Percentiles rank a stretch among this genome's conserved stretches.
phyloP scores from a whole-genome alignment of 768 basidiomycete genomes.

The Multifurca ochricompacta region DNA sequence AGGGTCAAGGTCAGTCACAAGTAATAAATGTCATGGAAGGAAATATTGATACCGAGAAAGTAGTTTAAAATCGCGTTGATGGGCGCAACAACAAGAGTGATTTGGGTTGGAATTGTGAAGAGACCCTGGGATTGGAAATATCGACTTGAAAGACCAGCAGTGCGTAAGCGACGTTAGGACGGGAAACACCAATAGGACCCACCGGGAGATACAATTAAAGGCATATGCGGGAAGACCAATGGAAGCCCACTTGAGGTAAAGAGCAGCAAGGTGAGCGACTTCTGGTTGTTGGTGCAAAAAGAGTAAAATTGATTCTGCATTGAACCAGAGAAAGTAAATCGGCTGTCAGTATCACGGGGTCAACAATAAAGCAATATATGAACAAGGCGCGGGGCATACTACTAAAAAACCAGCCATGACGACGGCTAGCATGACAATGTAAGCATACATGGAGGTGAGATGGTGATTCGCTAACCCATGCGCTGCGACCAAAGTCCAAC shows the following conservation, averaged over 20 bases:
- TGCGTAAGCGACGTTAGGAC: neutral
- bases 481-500: constrained; percentile 90
- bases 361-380: neutral
- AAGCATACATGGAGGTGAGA: neutral
- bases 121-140: constrained; percentile 85
- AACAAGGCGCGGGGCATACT: constrained; percentile 35
- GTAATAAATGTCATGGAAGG: neutral
- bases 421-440: constrained; percentile 38
- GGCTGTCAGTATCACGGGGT: constrained; percentile 29
- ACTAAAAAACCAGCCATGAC: constrained; percentile 51
- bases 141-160: constrained; percentile 33
- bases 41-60: constrained; percentile 52
- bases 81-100: constrained; percentile 77
- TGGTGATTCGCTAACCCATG: constrained; percentile 51
- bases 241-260: constrained; percentile 70
- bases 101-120: constrained; percentile 78
- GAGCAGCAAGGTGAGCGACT: constrained; percentile 66
- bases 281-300: constrained; percentile 73
- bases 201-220: constrained; percentile 50
- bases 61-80: constrained; percentile 80
- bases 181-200: constrained; percentile 1
- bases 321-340: constrained; percentile 71
- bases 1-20: neutral
- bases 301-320: constrained; percentile 71
- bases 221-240: constrained; percentile 74